Evolutionary conservation across 768 basidiomycete species (phyloP).

Genomic region (Dioszegia aurantiaca): DNA sequence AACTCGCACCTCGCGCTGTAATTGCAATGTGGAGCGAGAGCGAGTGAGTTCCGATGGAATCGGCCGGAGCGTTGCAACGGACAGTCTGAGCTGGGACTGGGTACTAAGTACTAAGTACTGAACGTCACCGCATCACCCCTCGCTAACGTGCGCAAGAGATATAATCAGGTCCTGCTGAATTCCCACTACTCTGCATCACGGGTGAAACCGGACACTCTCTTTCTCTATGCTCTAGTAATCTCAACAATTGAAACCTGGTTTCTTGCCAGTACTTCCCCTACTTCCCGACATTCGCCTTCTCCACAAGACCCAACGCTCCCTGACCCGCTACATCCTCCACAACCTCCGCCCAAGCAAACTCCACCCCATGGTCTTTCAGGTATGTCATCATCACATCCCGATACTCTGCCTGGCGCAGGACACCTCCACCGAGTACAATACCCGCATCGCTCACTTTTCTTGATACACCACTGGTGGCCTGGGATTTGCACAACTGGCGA

Average conservation of each 20-base stretch:
- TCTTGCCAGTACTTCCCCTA: too few species aligned
- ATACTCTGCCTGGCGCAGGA: conserved; percentile 27
- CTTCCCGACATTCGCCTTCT: conserved; percentile 11
- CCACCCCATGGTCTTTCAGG: conserved; percentile 19
- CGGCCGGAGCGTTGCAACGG: too few species aligned
- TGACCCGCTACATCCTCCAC: conserved; percentile 32
- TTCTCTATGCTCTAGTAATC: too few species aligned
- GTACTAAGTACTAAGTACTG: too few species aligned
- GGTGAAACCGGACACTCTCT: neutral
- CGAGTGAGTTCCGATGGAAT: too few species aligned
- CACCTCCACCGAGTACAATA: conserved; percentile 34
- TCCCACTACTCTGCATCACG: neutral
- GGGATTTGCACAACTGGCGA: conserved; percentile 5
- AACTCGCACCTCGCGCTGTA: too few species aligned
- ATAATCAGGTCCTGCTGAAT: too few species aligned
- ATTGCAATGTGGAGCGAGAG: too few species aligned
- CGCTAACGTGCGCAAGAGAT: too few species aligned
- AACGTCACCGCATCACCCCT: too few species aligned
- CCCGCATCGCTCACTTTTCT: conserved; percentile 19
- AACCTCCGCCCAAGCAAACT: conserved; percentile 22
- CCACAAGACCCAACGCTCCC: conserved; percentile 27
- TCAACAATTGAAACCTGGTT: too few species aligned
- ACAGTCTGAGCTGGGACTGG: too few species aligned
- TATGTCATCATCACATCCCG: conserved; percentile 19
- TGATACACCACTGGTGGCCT: neutral